These are phyloP conservation scores for Sporothrix mexicana DNA, from an alignment of 2,329 filamentous ascomycete species.

Conservation along the genomic window DNA sequence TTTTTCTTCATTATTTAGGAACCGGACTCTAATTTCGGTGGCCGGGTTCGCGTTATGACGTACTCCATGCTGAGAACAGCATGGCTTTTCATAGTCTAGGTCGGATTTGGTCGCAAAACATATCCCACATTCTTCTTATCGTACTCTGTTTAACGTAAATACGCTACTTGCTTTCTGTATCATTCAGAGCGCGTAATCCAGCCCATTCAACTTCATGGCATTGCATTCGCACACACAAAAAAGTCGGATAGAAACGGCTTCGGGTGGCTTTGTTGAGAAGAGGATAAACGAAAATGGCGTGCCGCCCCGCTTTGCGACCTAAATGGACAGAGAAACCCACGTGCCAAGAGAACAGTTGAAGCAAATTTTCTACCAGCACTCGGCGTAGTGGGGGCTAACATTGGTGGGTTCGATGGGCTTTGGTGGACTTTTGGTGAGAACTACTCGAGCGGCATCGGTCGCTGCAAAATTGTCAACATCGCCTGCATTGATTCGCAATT, in stretches of 20 bases:
- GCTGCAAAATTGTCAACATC: background rate
- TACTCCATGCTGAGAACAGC: no score
- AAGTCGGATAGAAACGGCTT: constrained; percentile 13
- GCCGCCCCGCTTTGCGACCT: background rate
- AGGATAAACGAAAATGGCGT: background rate
- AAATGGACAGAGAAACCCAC: background rate
- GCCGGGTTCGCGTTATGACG: no score
- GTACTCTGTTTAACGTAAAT: no score
- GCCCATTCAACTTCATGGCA: background rate
- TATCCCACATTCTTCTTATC: no score
- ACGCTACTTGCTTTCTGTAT: no score
- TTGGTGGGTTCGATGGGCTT: background rate
- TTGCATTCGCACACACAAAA: background rate
- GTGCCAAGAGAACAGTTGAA: constrained; percentile 9
- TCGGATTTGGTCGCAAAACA: no score
- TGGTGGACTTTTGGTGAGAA: background rate
- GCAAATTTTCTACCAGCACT: background rate
- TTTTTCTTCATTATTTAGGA: no score
- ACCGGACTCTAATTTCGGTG: no score
- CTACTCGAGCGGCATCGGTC: constrained; percentile 1
- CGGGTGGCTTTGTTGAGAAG: background rate
- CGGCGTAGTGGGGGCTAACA: background rate
- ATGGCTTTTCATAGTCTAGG: no score
- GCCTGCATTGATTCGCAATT: background rate
- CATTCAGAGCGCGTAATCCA: background rate